Evolutionary conservation across 306 rosid genomes (phyloP).

Genomic region (Psophocarpus tetragonolobus): DNA sequence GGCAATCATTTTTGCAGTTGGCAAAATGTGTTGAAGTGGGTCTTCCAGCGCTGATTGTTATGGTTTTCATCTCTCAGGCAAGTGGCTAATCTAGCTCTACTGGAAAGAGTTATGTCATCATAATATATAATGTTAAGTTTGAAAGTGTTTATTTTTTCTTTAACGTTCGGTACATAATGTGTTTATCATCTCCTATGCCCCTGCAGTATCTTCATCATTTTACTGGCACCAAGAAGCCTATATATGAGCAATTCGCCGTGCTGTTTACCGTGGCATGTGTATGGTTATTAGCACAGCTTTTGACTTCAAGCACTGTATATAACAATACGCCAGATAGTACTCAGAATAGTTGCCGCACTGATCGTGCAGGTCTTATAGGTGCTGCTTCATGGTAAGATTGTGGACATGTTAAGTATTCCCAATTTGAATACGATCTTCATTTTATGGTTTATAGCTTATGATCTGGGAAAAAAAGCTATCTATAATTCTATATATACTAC

Average conservation of each 20-base stretch:
- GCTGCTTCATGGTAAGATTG: constrained; percentile 63
- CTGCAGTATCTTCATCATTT: constrained; percentile 74
- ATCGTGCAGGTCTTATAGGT: constrained; percentile 68
- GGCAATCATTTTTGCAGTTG: constrained; percentile 42
- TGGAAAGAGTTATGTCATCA: too few relatives aligned
- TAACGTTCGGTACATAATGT: not conserved
- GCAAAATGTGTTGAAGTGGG: constrained; percentile 82
- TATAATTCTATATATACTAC: too few relatives aligned
- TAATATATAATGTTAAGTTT: too few relatives aligned
- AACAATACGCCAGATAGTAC: constrained; percentile 58
- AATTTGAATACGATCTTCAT: not conserved
- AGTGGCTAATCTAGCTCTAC: constrained; percentile 30
- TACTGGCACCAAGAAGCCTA: constrained; percentile 41
- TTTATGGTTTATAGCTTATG: not conserved
- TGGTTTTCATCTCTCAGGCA: constrained; percentile 83
- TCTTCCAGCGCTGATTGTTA: constrained; percentile 61
- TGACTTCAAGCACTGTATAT: constrained; percentile 66
- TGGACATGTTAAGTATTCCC: not conserved
- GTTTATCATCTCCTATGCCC: not conserved
- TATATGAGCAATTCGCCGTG: constrained; percentile 57
- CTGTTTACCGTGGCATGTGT: constrained; percentile 52
- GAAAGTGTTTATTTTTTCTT: too few relatives aligned
- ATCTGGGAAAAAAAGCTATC: not conserved
- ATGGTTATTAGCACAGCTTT: constrained; percentile 70
- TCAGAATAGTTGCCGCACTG: constrained; percentile 77